Evolutionary conservation across 371 early-diverging fungal species (phyloP).

Genomic region (Haplosporangium sp.): DNA sequence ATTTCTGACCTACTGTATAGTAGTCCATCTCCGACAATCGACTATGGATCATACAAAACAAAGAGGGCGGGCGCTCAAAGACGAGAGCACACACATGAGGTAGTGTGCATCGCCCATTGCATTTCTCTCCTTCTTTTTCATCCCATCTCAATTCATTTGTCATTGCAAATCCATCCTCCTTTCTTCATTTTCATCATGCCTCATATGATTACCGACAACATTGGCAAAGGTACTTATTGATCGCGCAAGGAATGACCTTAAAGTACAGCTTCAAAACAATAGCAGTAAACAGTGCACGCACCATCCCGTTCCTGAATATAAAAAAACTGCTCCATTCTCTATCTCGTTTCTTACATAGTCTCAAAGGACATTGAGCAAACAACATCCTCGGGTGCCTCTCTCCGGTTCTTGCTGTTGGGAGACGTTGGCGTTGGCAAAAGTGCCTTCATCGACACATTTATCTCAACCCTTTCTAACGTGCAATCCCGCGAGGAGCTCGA

Average conservation of each 20-base stretch:
- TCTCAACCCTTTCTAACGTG: slow-evolving; percentile 32
- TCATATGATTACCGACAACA: background rate
- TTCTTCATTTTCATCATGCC: background rate
- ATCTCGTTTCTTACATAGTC: background rate
- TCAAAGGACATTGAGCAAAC: slow-evolving; percentile 1
- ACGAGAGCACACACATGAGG: too few relatives aligned
- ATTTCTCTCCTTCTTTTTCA: background rate
- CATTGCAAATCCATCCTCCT: background rate
- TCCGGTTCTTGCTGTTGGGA: slow-evolving; percentile 46
- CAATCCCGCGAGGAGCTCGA: slow-evolving; percentile 20
- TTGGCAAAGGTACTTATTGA: background rate
- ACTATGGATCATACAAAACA: too few relatives aligned
- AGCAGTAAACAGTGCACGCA: background rate
- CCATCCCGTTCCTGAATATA: background rate
- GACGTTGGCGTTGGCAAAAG: slow-evolving; percentile 50
- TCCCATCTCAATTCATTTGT: background rate
- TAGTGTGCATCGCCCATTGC: slow-evolving; percentile 1
- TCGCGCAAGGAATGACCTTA: too few relatives aligned
- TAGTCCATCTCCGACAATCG: too few relatives aligned
- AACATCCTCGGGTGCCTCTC: slow-evolving; percentile 10
- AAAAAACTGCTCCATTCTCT: background rate
- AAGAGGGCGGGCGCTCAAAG: too few relatives aligned
- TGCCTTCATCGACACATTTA: slow-evolving; percentile 38
- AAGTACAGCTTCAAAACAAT: background rate
- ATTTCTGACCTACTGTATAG: too few relatives aligned